Conservation (phyloP, 2,329 filamentous ascomycete species). For the Pseudogymnoascus pannorum region DNA sequence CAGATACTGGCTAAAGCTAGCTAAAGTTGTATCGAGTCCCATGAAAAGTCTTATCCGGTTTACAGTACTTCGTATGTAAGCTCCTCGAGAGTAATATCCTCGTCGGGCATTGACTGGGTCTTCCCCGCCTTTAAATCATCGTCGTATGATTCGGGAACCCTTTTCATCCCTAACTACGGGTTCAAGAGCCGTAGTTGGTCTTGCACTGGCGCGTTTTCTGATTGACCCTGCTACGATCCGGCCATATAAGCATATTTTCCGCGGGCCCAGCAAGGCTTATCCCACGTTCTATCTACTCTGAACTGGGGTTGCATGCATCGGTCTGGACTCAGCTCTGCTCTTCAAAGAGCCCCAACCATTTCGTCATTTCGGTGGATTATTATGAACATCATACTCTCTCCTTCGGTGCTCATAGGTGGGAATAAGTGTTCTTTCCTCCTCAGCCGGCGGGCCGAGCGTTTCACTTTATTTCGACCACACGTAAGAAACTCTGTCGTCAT, state of each 20-base stretch:
- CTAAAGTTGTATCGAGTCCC: background rate
- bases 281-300: background rate
- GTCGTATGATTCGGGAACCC: conserved; percentile 1
- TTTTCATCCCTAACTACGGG: background rate
- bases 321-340: background rate
- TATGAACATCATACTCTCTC: background rate
- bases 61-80: background rate
- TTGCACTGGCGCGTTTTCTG: background rate
- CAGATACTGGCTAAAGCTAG: background rate
- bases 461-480: conserved; percentile 1
- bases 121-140: background rate
- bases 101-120: background rate
- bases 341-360: background rate
- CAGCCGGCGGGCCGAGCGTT: background rate
- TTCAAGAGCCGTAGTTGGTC: background rate
- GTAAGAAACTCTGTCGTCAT: background rate
- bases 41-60: background rate
- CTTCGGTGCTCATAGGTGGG: background rate
- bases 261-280: background rate
- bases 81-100: too few species aligned
- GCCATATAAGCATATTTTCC: background rate
- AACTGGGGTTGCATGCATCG: background rate
- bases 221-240: background rate
- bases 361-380: background rate
- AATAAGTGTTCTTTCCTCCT: background rate